These are phyloP conservation scores for Pseudocercospora crystallina DNA, from an alignment of 2,329 filamentous ascomycete genomes.

Conservation along the genomic window DNA sequence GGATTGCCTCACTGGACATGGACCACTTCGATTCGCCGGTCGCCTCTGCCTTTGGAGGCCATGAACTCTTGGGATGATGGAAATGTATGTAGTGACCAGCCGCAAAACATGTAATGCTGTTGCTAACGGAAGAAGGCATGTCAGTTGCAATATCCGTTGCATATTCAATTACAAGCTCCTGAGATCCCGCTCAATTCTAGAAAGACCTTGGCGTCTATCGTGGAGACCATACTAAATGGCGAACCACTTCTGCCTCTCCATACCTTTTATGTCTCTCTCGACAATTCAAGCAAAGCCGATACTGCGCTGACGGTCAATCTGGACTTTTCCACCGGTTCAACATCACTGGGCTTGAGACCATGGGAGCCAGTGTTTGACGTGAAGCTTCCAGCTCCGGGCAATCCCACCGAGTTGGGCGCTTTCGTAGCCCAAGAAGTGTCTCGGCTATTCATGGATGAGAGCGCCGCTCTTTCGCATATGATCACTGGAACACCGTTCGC, in stretches of 20 bases:
- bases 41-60: slow-evolving; percentile 73
- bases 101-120: neutral
- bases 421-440: slow-evolving; percentile 79
- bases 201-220: slow-evolving; percentile 70
- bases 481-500: slow-evolving; percentile 32
- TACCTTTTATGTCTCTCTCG: slow-evolving; percentile 63
- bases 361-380: slow-evolving; percentile 73
- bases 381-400: slow-evolving; percentile 69
- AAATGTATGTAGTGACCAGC: slow-evolving; percentile 59
- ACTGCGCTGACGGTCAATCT: slow-evolving; percentile 64
- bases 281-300: slow-evolving; percentile 34
- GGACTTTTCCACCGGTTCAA: neutral
- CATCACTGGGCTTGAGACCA: slow-evolving; percentile 52
- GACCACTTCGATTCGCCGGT: slow-evolving; percentile 89
- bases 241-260: slow-evolving; percentile 83
- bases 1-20: slow-evolving; percentile 95
- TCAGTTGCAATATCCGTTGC: slow-evolving; percentile 81
- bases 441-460: slow-evolving; percentile 80
- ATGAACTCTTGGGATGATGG: slow-evolving; percentile 94
- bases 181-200: slow-evolving; percentile 42
- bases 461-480: slow-evolving; percentile 64
- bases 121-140: slow-evolving; percentile 63
- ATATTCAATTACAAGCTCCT: slow-evolving; percentile 73
- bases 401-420: slow-evolving; percentile 65
- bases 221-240: slow-evolving; percentile 82